phyloP scores from a whole-genome alignment of 1,139 yeast genomes.

The Protomyces macrosporus region DNA sequence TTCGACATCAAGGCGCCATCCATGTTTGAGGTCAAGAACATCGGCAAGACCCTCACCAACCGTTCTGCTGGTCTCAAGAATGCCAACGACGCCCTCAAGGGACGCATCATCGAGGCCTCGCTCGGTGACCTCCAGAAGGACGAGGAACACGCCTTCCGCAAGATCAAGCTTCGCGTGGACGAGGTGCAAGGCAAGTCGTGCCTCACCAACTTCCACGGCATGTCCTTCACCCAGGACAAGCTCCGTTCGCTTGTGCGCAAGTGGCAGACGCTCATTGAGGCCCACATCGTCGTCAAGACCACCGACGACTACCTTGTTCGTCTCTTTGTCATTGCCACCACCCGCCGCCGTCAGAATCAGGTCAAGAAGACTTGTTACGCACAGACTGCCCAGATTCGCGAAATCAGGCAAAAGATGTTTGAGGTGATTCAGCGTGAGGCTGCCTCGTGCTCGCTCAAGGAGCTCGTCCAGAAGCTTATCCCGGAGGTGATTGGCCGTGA shows the following conservation, averaged over 20 bases:
- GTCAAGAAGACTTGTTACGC: conserved; percentile 88
- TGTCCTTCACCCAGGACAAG: conserved; percentile 87
- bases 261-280: conserved; percentile 90
- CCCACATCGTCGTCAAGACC: conserved; percentile 87
- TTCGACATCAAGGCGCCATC: conserved; percentile 92
- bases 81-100: conserved; percentile 88
- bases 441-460: conserved; percentile 75
- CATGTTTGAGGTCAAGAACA: conserved; percentile 87
- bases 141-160: conserved; percentile 89
- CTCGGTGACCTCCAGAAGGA: conserved; percentile 88
- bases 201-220: conserved; percentile 92
- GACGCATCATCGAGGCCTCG: conserved; percentile 81
- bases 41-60: conserved; percentile 92
- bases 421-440: conserved; percentile 85
- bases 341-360: conserved; percentile 85
- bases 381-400: conserved; percentile 84
- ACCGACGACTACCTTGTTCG: conserved; percentile 85
- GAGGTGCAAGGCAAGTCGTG: conserved; percentile 91
- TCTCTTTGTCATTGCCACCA: conserved; percentile 85
- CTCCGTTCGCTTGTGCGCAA: conserved; percentile 85
- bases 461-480: conserved; percentile 79
- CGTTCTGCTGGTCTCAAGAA: conserved; percentile 88
- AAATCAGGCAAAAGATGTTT: conserved; percentile 76
- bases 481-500: conserved; percentile 91
- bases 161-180: conserved; percentile 82